A percentile compares a stretch with the other conserved stretches of the same genome.
These are phyloP conservation scores for Coelastrella sp. DNA, from an alignment of 139 green algal genomes.

Conservation along the genomic window DNA sequence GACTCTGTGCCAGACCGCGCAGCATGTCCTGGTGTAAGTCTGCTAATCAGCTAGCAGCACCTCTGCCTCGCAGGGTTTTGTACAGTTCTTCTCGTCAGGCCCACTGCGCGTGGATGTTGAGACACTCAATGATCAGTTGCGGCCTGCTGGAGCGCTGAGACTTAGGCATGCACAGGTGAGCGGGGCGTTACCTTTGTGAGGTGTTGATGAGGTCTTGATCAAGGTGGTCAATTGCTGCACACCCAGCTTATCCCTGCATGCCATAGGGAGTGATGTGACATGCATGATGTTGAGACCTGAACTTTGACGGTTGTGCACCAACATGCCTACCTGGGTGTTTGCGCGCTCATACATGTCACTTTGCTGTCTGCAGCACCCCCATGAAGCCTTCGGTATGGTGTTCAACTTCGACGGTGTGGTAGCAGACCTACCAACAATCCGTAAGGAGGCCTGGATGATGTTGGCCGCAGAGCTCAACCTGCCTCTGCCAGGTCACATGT, in stretches of 20 bases:
- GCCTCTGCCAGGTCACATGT: slow-evolving; percentile 43
- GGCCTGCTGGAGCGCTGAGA: slow-evolving; percentile 30
- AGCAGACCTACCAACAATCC: slow-evolving; percentile 59
- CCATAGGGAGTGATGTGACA: no score
- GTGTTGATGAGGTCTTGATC: neutral
- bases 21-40: no score
- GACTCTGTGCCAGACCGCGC: neutral
- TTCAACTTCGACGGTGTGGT: slow-evolving; percentile 73
- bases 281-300: no score
- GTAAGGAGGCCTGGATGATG: slow-evolving; percentile 69
- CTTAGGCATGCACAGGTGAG: slow-evolving; percentile 41
- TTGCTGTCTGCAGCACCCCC: slow-evolving; percentile 64
- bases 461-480: slow-evolving; percentile 70
- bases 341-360: neutral
- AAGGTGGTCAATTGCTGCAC: no score
- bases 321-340: no score
- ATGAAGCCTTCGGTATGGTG: slow-evolving; percentile 87
- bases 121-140: slow-evolving; percentile 85
- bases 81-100: slow-evolving; percentile 59
- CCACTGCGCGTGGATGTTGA: slow-evolving; percentile 78
- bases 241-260: no score
- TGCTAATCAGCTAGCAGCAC: no score
- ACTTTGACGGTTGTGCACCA: no score
- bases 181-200: neutral
- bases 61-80: slow-evolving; percentile 64